A percentile compares a stretch with the other conserved stretches of the same genome.
These are phyloP conservation scores for Heliamphora pulchella DNA, from an alignment of 179 eudicot species.

Conservation along the genomic window DNA sequence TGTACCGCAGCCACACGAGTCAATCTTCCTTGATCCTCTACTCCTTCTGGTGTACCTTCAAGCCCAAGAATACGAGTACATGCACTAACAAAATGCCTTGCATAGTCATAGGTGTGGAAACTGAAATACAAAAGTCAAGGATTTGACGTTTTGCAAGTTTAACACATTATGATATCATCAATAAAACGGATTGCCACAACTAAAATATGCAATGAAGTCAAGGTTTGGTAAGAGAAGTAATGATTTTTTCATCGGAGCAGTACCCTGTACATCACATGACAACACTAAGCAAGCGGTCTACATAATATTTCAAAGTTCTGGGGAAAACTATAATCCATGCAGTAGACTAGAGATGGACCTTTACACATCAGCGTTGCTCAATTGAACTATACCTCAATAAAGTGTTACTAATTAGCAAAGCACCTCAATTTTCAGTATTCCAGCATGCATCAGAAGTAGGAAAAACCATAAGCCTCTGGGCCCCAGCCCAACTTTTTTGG, in stretches of 20 bases:
- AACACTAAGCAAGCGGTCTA: background rate
- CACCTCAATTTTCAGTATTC: background rate
- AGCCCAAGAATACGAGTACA: slow-evolving; percentile 98
- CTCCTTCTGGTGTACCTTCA: slow-evolving; percentile 99
- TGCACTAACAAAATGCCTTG: slow-evolving; percentile 97
- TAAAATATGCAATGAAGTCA: background rate
- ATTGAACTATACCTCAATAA: background rate
- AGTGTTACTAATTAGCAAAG: background rate
- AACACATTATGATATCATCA: background rate
- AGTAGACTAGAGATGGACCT: background rate
- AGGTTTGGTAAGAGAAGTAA: background rate
- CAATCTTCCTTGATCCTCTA: slow-evolving; percentile 88
- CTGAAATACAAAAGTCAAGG: slow-evolving; percentile 29
- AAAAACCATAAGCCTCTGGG: background rate
- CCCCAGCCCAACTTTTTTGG: background rate
- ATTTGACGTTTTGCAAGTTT: background rate
- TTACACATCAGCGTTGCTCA: background rate
- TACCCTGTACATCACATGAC: background rate
- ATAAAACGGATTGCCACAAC: background rate
- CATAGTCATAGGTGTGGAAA: slow-evolving; percentile 96
- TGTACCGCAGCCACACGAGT: slow-evolving; percentile 98
- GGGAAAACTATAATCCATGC: background rate
- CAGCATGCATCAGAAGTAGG: background rate
- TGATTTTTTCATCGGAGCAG: background rate
- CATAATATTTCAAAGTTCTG: background rate